Percentiles rank a stretch among this genome's conserved stretches.
These are phyloP conservation scores for Dendrothele bispora DNA, from an alignment of 768 basidiomycete genomes.

Conservation along the genomic window DNA sequence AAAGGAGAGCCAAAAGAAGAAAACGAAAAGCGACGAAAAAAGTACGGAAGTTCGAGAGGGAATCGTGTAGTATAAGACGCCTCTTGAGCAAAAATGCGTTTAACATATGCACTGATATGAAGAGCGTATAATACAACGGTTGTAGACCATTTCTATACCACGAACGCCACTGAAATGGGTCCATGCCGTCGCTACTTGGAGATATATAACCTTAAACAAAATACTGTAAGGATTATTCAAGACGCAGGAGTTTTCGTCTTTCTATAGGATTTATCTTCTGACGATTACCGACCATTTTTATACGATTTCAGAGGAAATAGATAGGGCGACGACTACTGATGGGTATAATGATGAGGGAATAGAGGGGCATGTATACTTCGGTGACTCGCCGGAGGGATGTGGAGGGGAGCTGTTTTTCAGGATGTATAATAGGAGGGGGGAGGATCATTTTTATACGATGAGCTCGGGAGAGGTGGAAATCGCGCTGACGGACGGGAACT, in stretches of 20 bases:
- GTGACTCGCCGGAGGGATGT: constrained; percentile 3
- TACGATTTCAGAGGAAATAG: constrained; percentile 16
- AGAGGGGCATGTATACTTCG: constrained; percentile 15
- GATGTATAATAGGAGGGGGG: constrained; percentile 11
- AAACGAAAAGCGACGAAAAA: too few relatives aligned
- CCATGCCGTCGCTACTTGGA: constrained; percentile 9
- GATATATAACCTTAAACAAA: constrained; percentile 15
- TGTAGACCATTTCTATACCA: constrained; percentile 6
- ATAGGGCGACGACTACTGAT: constrained; percentile 6
- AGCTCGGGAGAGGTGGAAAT: constrained; percentile 16
- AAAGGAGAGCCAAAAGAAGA: too few relatives aligned
- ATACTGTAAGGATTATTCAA: constrained; percentile 15
- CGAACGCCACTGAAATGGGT: neutral
- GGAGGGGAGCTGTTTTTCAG: constrained; percentile 20
- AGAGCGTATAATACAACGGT: neutral
- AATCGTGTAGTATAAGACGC: too few relatives aligned
- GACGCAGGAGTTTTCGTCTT: constrained; percentile 7
- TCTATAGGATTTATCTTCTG: constrained; percentile 18
- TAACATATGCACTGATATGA: too few relatives aligned
- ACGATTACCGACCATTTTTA: constrained; percentile 19
- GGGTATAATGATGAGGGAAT: constrained; percentile 16
- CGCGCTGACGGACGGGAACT: constrained; percentile 7
- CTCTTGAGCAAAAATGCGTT: too few relatives aligned
- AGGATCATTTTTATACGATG: constrained; percentile 27
- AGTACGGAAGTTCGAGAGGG: too few relatives aligned